Evolutionary conservation across 2,329 filamentous ascomycete species (phyloP).

Genomic region (Penicillium sclerotiorum): DNA sequence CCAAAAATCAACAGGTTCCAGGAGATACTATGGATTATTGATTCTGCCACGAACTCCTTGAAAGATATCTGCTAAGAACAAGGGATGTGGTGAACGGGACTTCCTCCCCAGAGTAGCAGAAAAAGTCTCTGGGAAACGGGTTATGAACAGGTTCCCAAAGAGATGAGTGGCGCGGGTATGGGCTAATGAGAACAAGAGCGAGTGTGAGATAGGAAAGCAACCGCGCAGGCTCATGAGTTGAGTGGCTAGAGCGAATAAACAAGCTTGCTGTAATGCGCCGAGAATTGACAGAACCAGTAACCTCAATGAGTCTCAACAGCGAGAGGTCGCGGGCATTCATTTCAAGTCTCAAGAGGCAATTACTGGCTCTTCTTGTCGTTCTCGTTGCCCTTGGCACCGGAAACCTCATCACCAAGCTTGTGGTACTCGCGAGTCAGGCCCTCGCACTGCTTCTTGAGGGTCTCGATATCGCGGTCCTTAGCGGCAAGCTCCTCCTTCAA

Average conservation of each 20-base stretch:
- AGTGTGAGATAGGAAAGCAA: background rate
- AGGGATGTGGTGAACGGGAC: background rate
- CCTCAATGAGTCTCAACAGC: background rate
- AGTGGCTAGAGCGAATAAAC: background rate
- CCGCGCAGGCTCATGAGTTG: background rate
- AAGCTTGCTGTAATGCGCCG: background rate
- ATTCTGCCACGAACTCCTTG: background rate
- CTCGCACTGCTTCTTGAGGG: slow-evolving; percentile 88
- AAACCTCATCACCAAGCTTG: slow-evolving; percentile 80
- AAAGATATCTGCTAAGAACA: background rate
- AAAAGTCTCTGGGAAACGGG: background rate
- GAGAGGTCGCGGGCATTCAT: background rate
- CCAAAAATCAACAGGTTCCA: background rate
- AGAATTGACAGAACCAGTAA: background rate
- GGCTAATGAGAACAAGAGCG: background rate
- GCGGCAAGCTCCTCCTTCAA: slow-evolving; percentile 69
- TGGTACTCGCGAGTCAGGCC: slow-evolving; percentile 84
- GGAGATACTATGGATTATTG: background rate
- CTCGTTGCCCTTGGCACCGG: slow-evolving; percentile 50
- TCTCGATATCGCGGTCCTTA: slow-evolving; percentile 82
- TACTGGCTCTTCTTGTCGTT: slow-evolving; percentile 60
- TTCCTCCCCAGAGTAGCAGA: background rate
- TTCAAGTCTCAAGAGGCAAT: slow-evolving; percentile 15
- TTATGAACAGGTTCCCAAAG: background rate
- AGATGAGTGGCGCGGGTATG: background rate